Base-by-base conservation (phyloP, 23 red algal species). In the Gracilaria domingensis region DNA sequence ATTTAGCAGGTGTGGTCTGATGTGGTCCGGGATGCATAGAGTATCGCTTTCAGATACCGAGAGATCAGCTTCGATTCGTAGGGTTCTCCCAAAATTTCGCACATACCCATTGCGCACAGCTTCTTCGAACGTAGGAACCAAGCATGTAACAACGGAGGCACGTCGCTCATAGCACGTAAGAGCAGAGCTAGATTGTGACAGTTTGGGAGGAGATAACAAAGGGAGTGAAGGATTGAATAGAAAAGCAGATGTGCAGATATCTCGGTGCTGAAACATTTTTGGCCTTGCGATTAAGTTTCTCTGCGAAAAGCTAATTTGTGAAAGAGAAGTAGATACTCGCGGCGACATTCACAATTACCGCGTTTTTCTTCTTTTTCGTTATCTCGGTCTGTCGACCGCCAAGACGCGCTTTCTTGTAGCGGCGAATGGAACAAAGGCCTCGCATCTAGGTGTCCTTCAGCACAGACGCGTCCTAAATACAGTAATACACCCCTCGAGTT, bases 31-130 rank as follows among this genome's bases (percentile, higher is more conserved):
- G 20, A 77, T 18, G 28, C 40, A 5, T 0, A 77, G 40, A 0
- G 4, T 34, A 4, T 50, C 7, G 20, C 24, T 77, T 50, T 77
- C 72, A 0, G 18, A 20, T 38, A 90, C 34, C 2, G 56, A 45
- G 47, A 90, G 74, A 13, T 62, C 74, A 12, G 71, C 0, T 24
- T 81, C 47, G 39, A 90, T 24, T 17, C 57, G 28, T 24, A 90
- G 28, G 35, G 60, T 53, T 76, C 87, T 70, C 5, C 87, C 87
- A 80, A 90, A 90, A 62, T 90, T 57, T 32, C 24, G 12, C 5
- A 90, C 87, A 66, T 59, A 90, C 12, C 87, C 87, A 13, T 78
- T 90, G 21, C 39, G 37, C 12, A 90, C 74, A 26, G 87, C 74
- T 23, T 67, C 47, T 62, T 79, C 74, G 53, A 90, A 80, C 23